Conservation (phyloP, 2,329 filamentous ascomycete species). For the Phoma sp. region DNA sequence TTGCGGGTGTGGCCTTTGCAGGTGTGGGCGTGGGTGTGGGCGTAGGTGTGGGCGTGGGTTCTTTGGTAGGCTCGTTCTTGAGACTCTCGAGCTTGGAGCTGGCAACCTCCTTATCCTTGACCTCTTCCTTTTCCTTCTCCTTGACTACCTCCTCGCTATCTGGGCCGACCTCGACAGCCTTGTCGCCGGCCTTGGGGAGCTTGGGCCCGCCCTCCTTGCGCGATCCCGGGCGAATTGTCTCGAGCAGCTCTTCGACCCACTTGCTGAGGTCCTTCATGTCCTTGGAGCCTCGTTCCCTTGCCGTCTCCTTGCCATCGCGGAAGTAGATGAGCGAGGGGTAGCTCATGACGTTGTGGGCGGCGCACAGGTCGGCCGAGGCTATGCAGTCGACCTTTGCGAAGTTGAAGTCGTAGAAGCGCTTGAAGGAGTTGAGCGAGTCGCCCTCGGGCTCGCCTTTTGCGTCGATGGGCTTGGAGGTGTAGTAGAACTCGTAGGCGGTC, state of each 20-base stretch:
- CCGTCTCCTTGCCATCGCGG: slow-evolving; percentile 74
- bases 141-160: slow-evolving; percentile 46
- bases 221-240: slow-evolving; percentile 80
- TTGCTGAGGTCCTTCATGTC: slow-evolving; percentile 69
- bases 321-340: slow-evolving; percentile 83
- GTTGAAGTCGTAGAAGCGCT: slow-evolving; percentile 84
- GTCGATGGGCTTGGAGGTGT: slow-evolving; percentile 76
- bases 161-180: slow-evolving; percentile 52
- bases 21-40: slow-evolving; percentile 26
- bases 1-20: slow-evolving; percentile 32
- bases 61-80: slow-evolving; percentile 33
- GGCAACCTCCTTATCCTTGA: slow-evolving; percentile 19
- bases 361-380: slow-evolving; percentile 79
- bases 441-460: slow-evolving; percentile 55
- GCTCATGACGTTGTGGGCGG: slow-evolving; percentile 66
- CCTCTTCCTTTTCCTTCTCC: slow-evolving; percentile 39
- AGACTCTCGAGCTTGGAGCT: slow-evolving; percentile 16
- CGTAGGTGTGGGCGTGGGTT: slow-evolving; percentile 28
- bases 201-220: slow-evolving; percentile 70
- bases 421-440: slow-evolving; percentile 70
- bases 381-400: slow-evolving; percentile 88
- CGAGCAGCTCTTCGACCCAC: slow-evolving; percentile 77
- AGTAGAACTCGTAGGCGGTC: slow-evolving; percentile 93
- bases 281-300: slow-evolving; percentile 70
- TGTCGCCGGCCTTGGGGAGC: slow-evolving; percentile 74